phyloP scores from a whole-genome alignment of 1,284 basidiomycete species.

The Leccinum fallax region DNA sequence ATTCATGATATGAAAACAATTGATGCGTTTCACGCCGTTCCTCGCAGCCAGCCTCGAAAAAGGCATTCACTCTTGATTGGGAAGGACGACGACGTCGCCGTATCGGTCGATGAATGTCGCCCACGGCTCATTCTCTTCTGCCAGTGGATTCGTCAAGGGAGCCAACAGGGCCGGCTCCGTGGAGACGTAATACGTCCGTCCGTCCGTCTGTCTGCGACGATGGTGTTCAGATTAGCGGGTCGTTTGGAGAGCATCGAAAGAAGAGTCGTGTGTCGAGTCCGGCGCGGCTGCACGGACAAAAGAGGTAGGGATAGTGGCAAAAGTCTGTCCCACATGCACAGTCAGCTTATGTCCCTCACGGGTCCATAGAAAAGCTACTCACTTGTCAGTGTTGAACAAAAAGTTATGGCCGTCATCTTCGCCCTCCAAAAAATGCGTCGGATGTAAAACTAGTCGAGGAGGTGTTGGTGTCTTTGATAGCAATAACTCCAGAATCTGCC shows the following conservation, averaged over 20 bases:
- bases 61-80: conserved; percentile 76
- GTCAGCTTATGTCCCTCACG: conserved; percentile 7
- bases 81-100: conserved; percentile 81
- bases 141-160: conserved; percentile 44
- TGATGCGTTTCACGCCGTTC: conserved; percentile 76
- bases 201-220: conserved; percentile 74
- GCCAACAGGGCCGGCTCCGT: conserved; percentile 79
- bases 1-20: conserved; percentile 85
- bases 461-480: neutral
- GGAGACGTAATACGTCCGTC: conserved; percentile 77
- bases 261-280: conserved; percentile 71
- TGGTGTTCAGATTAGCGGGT: conserved; percentile 69
- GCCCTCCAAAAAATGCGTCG: conserved; percentile 82
- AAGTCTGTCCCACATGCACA: conserved; percentile 33
- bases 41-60: conserved; percentile 87
- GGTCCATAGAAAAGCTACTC: conserved; percentile 21
- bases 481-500: neutral
- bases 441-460: conserved; percentile 64
- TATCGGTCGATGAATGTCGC: conserved; percentile 81
- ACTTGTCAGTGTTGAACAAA: conserved; percentile 87
- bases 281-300: conserved; percentile 54
- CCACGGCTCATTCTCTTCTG: conserved; percentile 44
- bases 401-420: conserved; percentile 89
- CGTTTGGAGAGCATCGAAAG: conserved; percentile 73
- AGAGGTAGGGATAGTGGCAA: conserved; percentile 39